Base-by-base conservation (phyloP, 441 rosid genomes). In the Eugenia klotzschiana region DNA sequence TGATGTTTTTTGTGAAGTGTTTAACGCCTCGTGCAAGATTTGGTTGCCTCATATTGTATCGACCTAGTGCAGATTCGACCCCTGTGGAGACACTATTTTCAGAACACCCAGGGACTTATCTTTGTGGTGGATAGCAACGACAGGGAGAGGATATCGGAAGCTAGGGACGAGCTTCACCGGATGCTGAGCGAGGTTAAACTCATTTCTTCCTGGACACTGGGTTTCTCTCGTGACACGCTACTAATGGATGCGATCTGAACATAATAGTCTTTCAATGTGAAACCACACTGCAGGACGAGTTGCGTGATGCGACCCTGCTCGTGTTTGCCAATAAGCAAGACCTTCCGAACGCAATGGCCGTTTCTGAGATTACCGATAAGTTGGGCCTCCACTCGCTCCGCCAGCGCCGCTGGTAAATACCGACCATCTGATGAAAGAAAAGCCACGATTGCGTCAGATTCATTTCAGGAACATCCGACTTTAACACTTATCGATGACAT, bases 311-410 rank as follows among this genome's bases (percentile, higher is more conserved):
- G 25, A 82, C 84, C 16, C 79, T 92, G 53, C 94, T 92, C 16
- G 92, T 92, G 40, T 90, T 93, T 80, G 94, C 94, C 1, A 93
- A 92, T 83, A 93, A 93, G 89, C 93, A 92, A 86, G 96, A 93
- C 84, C 90, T 93, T 82, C 91, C 94, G 22, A 91, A 88, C 85
- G 93, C 94, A 7, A 87, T 92, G 93, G 87, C 29, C 25, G 92
- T 89, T 29, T 88, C 93, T 1, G 92, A 93, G 87, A 87, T 93
- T 56, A 90, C 94, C 4, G 94, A 93, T 51, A 91, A 93, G 85
- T 93, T 93, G 80, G 93, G 92, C 43, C 82, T 93, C 69, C 93
- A 93, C 82, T 90, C 96, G 0, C 92, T 93, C 52, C 93, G 92
- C 46, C 93, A 81, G 54, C 92, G 91, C 58, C 91, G 90, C 49